Evolutionary conservation across 257 asterid species (phyloP), one percentile per base, ranked within the genome.

Genomic region (Gentiana straminea): DNA sequence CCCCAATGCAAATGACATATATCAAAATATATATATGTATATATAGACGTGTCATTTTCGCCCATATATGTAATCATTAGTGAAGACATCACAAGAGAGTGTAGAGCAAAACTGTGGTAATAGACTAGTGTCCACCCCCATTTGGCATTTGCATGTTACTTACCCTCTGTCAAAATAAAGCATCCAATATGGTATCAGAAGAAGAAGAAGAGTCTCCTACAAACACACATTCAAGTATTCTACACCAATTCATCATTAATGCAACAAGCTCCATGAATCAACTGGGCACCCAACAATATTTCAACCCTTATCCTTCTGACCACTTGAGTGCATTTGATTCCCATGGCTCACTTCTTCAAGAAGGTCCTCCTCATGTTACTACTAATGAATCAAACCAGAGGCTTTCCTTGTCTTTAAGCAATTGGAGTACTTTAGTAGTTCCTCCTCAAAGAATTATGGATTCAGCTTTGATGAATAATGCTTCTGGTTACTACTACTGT

Each of bases 331-430:
- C 65, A 15, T 73, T 73, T 58, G 58, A 65, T 43, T 65, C 84
- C 35, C 63, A 70, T 33, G 77, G 77, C 55, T 48, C 66, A 34
- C 24, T 65, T 44, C 66, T 63, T 58, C 67, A 73, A 58, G 64
- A 24, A 24, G 24, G 24, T 24, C 24, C 64, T 59, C 71, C 76
- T 61, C 80, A 66, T 13, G 58, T 63, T 10, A 41, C 78, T 8
- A 72, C 78, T 8, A 72, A 69, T 8, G 81, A 70, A 58, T 57
- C 92, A 4, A 76, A 69, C 35, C 94, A 79, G 68, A 73, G 83
- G 56, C 94, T 90, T 5, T 84, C 98, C 3, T 83, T 86, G 8
- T 84, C 98, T 8, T 67, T 90, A 52, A 79, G 93, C 59, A 70
- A 84, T 33, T 61, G 63, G 32, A 24, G 24, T 24, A 57, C 71